phyloP scores from a whole-genome alignment of 208 protist genomes.

The Trypanosomatidae sp. region DNA sequence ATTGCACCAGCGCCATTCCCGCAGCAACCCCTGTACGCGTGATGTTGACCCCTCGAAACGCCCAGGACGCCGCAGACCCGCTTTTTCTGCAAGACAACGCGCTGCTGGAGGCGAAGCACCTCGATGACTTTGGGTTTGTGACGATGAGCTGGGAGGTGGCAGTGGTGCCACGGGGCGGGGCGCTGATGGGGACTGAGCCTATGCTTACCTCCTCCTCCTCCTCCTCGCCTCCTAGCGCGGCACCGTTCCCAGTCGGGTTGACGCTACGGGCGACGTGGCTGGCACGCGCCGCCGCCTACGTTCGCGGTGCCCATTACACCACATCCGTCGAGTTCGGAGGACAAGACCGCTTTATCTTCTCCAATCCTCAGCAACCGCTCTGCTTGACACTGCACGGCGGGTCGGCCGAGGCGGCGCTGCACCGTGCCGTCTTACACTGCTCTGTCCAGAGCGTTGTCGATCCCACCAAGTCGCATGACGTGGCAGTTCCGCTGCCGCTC shows the following conservation, averaged over 20 bases:
- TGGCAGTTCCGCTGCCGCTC: constrained; percentile 58
- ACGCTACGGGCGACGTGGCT: constrained; percentile 74
- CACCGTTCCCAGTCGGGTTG: constrained; percentile 63
- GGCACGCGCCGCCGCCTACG: constrained; percentile 36
- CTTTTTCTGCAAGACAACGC: constrained; percentile 59
- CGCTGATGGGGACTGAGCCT: constrained; percentile 13
- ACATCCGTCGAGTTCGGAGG: constrained; percentile 81
- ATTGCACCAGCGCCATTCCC: constrained; percentile 43
- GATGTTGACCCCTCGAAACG: constrained; percentile 80
- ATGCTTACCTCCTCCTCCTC: background rate
- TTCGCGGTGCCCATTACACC: constrained; percentile 52
- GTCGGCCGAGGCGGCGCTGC: constrained; percentile 15
- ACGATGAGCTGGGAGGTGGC: constrained; percentile 68
- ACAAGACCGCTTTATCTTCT: constrained; percentile 34
- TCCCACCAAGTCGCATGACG: constrained; percentile 47
- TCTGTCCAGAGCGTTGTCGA: constrained; percentile 55
- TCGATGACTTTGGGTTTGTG: constrained; percentile 87
- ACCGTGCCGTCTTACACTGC: constrained; percentile 58
- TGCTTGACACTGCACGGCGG: constrained; percentile 32
- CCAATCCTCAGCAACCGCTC: constrained; percentile 29
- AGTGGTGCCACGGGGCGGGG: constrained; percentile 69
- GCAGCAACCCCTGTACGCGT: constrained; percentile 49
- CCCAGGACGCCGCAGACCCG: constrained; percentile 52
- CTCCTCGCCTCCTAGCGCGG: background rate
- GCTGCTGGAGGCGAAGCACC: constrained; percentile 37